Evolutionary conservation across 2,329 filamentous ascomycete species (phyloP), one percentile per base, ranked within the genome.

Genomic region (Phaeophleospora eucalypticola): DNA sequence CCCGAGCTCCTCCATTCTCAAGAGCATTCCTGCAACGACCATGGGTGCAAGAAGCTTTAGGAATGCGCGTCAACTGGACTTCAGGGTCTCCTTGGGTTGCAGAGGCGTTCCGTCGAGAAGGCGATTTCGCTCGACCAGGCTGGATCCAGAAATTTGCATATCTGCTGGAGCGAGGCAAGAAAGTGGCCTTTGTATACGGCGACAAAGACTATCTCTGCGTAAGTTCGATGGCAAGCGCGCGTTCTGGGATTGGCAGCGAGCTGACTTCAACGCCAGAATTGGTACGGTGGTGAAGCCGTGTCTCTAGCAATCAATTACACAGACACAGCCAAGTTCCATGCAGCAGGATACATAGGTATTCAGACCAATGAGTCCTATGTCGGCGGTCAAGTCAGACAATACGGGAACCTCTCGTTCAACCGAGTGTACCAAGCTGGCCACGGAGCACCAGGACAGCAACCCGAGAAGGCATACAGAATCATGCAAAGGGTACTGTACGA

Each of bases 51-150:
- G 58, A 61, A 1, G 76, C 75, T 0, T 69, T 84, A 0, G 81
- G 80, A 2, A 74, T 79, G 24, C 2, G 76, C 74, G 0, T 82
- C 17, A 83, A 84, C 61, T 83, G 69, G 53, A 74, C 73, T 0
- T 64, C 71, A 40, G 54, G 49, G 41, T 54, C 63, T 34, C 33
- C 46, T 2, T 65, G 66, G 4, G 71, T 76, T 1, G 57, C 58
- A 4, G 52, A 62, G n/a, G 69, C 65, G 3, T 75, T 77, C 51
- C 35, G 53, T 14, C 49, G 54, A 1, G 73, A 71, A 4, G 75
- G 74, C 17, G 74, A 79, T 57, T 74, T 75, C 49, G 64, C 69
- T 1, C 69, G 74, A 12, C 68, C 69, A 1, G 72, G 72, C 43
- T 70, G 70, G 53, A 69, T 76, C 10, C 70, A 72, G 32, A 72